These are phyloP conservation scores for Leccinellum albellum DNA, from an alignment of 768 basidiomycete species.

Conservation along the genomic window DNA sequence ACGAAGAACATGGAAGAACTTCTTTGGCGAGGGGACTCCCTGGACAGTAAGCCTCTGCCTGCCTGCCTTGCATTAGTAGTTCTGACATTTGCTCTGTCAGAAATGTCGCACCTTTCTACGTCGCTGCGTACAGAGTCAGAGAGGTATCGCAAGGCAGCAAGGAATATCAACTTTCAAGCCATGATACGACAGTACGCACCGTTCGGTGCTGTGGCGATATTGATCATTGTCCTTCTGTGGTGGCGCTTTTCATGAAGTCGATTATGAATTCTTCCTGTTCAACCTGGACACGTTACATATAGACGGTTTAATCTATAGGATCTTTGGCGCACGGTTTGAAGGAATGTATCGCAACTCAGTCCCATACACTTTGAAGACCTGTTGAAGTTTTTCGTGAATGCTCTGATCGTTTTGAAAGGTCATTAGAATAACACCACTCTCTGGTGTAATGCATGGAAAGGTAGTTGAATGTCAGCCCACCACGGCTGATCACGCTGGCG, in stretches of 20 bases:
- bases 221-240: conserved; percentile 73
- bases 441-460: not conserved
- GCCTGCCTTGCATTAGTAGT: not conserved
- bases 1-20: conserved; percentile 99
- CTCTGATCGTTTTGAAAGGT: not conserved
- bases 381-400: not conserved
- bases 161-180: conserved; percentile 90
- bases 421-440: not conserved
- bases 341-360: not conserved
- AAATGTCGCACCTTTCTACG: conserved; percentile 95
- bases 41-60: conserved; percentile 70
- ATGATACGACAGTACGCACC: conserved; percentile 97
- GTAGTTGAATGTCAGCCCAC: not conserved
- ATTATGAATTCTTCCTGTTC: conserved; percentile 11
- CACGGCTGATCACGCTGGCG: not conserved
- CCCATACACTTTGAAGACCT: not conserved
- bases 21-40: conserved; percentile 94
- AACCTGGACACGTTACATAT: conserved; percentile 21
- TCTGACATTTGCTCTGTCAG: conserved; percentile 37
- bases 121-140: conserved; percentile 94
- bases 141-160: conserved; percentile 93
- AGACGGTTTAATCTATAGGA: conserved; percentile 27
- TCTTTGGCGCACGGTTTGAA: conserved; percentile 4
- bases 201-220: conserved; percentile 72
- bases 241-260: conserved; percentile 66